Base-by-base conservation (phyloP, 1,139 yeast species). In the Saccharomyces hybrid region DNA sequence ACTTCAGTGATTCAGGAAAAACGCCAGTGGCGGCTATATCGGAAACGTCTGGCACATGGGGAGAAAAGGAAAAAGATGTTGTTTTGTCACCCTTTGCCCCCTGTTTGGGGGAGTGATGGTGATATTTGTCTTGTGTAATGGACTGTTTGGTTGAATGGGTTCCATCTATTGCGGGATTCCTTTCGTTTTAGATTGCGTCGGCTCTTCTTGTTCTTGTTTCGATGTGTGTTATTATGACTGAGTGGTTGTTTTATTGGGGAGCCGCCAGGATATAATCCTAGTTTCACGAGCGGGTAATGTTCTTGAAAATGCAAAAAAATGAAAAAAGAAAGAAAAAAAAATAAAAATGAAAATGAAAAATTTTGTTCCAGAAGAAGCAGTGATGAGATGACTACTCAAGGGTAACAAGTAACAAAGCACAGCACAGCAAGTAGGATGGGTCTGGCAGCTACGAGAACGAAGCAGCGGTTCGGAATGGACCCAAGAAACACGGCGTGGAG, bases 401-500 rank as follows among this genome's bases (percentile, higher is more conserved):
- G 13, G 16, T 23, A 26, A 9, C 20, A 8, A 7, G 9, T 5
- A 30, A 13, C 23, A 48, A 5, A 3, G 25, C 11, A 9, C 11
- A 48, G 25, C 20, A 28, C 20, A 48, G 14, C 14, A 48, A 51
- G 27, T n/a, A 44, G 8, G 13, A 52, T 88, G 96, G 99, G 99
- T 52, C 80, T 93, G 61, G 96, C 98, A 47, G 98, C 90, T 6
- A 79, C 84, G 2, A 86, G 83, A 68, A 82, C 80, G 25, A 89
- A 87, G 66, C 96, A 88, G 65, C 80, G 95, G 65, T 87, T 91
- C 70, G 97, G 98, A 14, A 73, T 78, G 50, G 99, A 93, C 72
- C 99, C 99, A 14, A 77, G 98, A 65, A 93, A 93, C 66, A 90
- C 97, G 3, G 81, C 83, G 61, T 93, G 99, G 99, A 87, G 97